Percentiles rank a stretch among this genome's conserved stretches.
Evolutionary conservation across 2,329 filamentous ascomycete species (phyloP).

Genomic region (Aspergillus sojae): DNA sequence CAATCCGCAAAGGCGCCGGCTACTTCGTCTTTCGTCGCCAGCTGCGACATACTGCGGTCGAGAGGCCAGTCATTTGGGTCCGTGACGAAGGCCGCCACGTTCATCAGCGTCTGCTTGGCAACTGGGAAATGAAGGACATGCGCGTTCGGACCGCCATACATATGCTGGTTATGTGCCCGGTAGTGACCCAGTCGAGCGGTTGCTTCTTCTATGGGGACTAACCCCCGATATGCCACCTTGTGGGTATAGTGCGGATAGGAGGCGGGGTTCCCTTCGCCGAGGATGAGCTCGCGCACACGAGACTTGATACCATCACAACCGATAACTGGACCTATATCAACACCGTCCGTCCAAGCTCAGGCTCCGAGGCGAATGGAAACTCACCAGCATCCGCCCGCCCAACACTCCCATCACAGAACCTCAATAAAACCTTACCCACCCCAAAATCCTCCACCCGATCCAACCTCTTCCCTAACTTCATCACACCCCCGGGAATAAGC

Average conservation of each 20-base stretch:
- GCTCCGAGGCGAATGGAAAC: background rate
- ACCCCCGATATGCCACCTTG: slow-evolving; percentile 64
- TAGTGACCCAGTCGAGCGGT: slow-evolving; percentile 52
- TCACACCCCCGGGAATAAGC: slow-evolving; percentile 41
- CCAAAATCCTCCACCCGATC: slow-evolving; percentile 31
- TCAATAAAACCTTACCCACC: slow-evolving; percentile 30
- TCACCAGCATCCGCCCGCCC: slow-evolving; percentile 44
- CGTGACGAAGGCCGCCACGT: slow-evolving; percentile 29
- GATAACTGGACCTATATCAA: slow-evolving; percentile 33
- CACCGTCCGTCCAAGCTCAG: too few species aligned
- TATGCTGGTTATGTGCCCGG: slow-evolving; percentile 53
- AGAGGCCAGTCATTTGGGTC: slow-evolving; percentile 24
- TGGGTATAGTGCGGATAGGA: slow-evolving; percentile 55
- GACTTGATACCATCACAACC: slow-evolving; percentile 69
- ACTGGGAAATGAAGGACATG: slow-evolving; percentile 61
- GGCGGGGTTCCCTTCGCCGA: slow-evolving; percentile 51
- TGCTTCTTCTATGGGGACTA: slow-evolving; percentile 63
- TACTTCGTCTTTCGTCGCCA: slow-evolving; percentile 17
- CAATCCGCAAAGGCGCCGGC: slow-evolving; percentile 8
- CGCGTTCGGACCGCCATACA: slow-evolving; percentile 60
- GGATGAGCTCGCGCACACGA: slow-evolving; percentile 53
- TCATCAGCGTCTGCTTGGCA: slow-evolving; percentile 22
- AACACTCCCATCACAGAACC: slow-evolving; percentile 50
- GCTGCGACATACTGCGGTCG: slow-evolving; percentile 15
- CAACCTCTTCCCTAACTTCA: slow-evolving; percentile 40